phyloP scores from a whole-genome alignment of 1,284 basidiomycete genomes.

The Rhizopogon parksii region DNA sequence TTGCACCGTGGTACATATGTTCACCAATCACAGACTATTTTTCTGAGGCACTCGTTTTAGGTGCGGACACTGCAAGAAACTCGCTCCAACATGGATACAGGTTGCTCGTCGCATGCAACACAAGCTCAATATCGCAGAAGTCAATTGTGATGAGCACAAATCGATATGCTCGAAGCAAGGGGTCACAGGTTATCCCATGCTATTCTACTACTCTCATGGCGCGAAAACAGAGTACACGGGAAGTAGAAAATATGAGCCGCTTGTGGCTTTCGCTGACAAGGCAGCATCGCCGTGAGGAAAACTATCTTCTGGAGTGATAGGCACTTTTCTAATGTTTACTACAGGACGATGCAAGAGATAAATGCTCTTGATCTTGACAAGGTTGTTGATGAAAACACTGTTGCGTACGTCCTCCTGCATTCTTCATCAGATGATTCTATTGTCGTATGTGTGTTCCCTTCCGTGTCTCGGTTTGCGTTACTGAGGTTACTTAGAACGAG shows the following conservation, averaged over 20 bases:
- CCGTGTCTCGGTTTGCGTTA: background rate
- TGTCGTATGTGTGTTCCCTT: constrained; percentile 32
- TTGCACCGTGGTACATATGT: constrained; percentile 69
- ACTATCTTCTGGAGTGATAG: background rate
- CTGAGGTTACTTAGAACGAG: constrained; percentile 31
- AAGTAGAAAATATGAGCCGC: constrained; percentile 58
- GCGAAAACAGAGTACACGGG: constrained; percentile 64
- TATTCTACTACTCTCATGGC: constrained; percentile 56
- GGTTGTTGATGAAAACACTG: constrained; percentile 48
- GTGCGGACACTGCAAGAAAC: constrained; percentile 90
- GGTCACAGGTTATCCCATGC: constrained; percentile 74
- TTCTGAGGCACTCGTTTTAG: constrained; percentile 23
- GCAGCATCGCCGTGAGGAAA: constrained; percentile 54
- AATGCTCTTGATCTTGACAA: constrained; percentile 46
- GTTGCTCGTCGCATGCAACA: constrained; percentile 64
- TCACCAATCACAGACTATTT: background rate
- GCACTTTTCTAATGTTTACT: constrained; percentile 6
- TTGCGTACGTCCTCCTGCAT: constrained; percentile 73
- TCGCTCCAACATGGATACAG: constrained; percentile 73
- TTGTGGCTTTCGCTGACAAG: constrained; percentile 68
- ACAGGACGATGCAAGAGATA: constrained; percentile 39
- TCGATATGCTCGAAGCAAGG: constrained; percentile 59
- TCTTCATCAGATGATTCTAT: constrained; percentile 35
- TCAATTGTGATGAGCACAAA: constrained; percentile 77
- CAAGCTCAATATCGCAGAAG: constrained; percentile 71